phyloP scores from a whole-genome alignment of 768 basidiomycete genomes.

The Artomyces pyxidatus region DNA sequence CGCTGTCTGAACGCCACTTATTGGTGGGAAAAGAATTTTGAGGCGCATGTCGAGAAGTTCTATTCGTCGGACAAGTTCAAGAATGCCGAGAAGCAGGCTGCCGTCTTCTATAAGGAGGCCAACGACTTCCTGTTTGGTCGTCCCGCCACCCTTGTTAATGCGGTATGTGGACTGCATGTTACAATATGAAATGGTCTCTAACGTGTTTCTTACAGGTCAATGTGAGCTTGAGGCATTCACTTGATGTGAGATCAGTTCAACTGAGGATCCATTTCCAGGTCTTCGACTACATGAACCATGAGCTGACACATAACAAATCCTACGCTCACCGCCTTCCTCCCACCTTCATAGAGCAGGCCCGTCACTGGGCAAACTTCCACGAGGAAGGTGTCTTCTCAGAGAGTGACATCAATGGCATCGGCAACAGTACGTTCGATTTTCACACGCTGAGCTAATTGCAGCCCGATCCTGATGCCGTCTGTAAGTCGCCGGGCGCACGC shows the following conservation, averaged over 20 bases:
- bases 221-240: slow-evolving; percentile 36
- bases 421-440: slow-evolving; percentile 54
- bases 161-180: too few relatives aligned
- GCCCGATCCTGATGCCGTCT: background rate
- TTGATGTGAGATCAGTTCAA: background rate
- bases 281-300: slow-evolving; percentile 69
- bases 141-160: slow-evolving; percentile 58
- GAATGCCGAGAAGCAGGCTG: slow-evolving; percentile 43
- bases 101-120: slow-evolving; percentile 56
- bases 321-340: slow-evolving; percentile 77
- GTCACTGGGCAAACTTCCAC: slow-evolving; percentile 70
- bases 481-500: slow-evolving; percentile 74
- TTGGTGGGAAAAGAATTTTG: slow-evolving; percentile 40
- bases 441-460: background rate
- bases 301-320: slow-evolving; percentile 75
- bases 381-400: slow-evolving; percentile 70
- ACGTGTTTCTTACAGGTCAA: slow-evolving; percentile 48
- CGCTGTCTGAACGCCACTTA: background rate
- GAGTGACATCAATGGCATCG: slow-evolving; percentile 52
- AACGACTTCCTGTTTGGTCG: slow-evolving; percentile 69
- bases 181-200: slow-evolving; percentile 18
- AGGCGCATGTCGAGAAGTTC: slow-evolving; percentile 53
- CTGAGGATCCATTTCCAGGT: slow-evolving; percentile 34
- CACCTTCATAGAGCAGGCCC: slow-evolving; percentile 67
- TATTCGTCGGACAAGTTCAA: slow-evolving; percentile 63